A percentile compares a stretch with the other conserved stretches of the same genome.
Conservation (phyloP, 2,329 filamentous ascomycete genomes). For the Fusarium penzigii region DNA sequence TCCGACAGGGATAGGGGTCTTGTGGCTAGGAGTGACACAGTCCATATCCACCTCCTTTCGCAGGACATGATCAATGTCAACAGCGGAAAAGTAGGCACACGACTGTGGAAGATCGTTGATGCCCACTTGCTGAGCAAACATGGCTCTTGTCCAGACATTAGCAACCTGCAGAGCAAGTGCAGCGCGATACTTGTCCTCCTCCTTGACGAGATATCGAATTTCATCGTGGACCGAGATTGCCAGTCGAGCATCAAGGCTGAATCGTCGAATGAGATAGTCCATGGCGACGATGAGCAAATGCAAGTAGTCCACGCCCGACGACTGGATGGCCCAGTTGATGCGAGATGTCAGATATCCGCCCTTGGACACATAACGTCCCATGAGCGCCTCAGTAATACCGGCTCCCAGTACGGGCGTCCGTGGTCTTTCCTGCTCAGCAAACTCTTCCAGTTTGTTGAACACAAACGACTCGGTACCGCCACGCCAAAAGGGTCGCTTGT, state of each 20-base stretch:
- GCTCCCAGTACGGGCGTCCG: conserved; percentile 91
- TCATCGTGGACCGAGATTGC: conserved; percentile 97
- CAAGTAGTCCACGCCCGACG: conserved; percentile 93
- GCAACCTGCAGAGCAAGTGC: conserved; percentile 92
- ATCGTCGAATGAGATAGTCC: conserved; percentile 88
- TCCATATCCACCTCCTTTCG: conserved; percentile 98
- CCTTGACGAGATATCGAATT: conserved; percentile 87
- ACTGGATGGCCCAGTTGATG: conserved; percentile 99
- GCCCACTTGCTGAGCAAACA: conserved; percentile 96
- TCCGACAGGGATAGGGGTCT: conserved; percentile 74
- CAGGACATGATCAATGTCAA: conserved; percentile 94
- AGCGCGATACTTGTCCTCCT: conserved; percentile 82
- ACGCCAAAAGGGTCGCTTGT: conserved; percentile 83
- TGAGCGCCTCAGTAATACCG: conserved; percentile 93
- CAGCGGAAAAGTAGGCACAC: conserved; percentile 92
- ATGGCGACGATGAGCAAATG: conserved; percentile 91
- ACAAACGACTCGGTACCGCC: conserved; percentile 97
- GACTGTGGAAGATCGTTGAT: conserved; percentile 93
- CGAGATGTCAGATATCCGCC: conserved; percentile 92
- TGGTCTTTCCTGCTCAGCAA: conserved; percentile 90
- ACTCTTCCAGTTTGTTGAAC: conserved; percentile 97
- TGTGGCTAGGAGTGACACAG: conserved; percentile 88
- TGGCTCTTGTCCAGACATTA: conserved; percentile 95
- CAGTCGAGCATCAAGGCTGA: conserved; percentile 80
- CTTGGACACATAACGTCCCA: conserved; percentile 82